Conservation (phyloP, 345 rosid species). For the Eucalyptus marginata region DNA sequence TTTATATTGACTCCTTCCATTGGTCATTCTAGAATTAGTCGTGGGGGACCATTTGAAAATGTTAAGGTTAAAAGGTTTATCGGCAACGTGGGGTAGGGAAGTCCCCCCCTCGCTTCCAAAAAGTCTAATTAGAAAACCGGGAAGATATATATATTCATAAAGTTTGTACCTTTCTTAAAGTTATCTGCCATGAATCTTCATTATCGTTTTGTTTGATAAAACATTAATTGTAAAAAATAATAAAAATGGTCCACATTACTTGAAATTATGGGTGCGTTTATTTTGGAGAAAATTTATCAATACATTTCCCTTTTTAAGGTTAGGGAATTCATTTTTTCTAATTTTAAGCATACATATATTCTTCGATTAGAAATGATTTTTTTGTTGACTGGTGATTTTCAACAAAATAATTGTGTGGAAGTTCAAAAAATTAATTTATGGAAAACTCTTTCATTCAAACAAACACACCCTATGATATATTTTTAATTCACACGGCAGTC, state of each 20-base stretch:
- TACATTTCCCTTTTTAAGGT: neutral
- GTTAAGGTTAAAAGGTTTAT: neutral
- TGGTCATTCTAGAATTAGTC: neutral
- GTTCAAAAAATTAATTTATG: neutral
- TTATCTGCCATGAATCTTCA: neutral
- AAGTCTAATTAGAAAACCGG: neutral
- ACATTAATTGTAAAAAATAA: too few species aligned
- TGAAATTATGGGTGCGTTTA: neutral
- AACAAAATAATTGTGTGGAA: neutral
- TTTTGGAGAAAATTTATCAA: neutral
- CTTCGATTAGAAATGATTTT: neutral
- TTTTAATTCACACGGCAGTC: neutral
- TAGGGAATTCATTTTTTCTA: neutral
- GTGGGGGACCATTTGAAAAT: neutral
- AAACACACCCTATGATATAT: neutral
- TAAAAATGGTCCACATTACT: neutral
- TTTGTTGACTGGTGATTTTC: neutral
- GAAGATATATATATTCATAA: neutral
- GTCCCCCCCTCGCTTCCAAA: neutral
- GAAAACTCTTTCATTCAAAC: neutral
- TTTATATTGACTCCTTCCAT: neutral
- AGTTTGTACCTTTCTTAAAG: neutral
- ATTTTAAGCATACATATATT: neutral
- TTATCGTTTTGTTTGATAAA: neutral
- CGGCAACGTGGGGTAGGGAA: neutral